Percentiles rank a stretch among this genome's conserved stretches.
Evolutionary conservation across 106 monocot species (phyloP).

Genomic region (Posidonia australis): DNA sequence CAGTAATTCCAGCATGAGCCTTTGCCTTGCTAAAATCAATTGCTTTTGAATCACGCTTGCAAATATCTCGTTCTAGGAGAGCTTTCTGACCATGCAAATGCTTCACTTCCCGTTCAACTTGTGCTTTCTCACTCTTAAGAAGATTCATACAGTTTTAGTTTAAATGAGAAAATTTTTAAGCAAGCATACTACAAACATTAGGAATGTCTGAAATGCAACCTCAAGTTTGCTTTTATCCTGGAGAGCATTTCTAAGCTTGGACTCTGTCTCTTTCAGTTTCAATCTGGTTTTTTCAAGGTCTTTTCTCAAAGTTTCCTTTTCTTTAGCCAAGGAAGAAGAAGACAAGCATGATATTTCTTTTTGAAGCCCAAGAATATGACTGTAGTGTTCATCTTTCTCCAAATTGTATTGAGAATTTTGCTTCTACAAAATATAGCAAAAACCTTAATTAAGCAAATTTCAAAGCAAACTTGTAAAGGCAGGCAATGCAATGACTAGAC

Average conservation of each 20-base stretch:
- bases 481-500: no score
- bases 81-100: conserved; percentile 48
- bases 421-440: conserved; percentile 34
- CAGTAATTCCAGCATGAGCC: conserved; percentile 12
- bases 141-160: neutral
- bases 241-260: conserved; percentile 69
- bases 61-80: conserved; percentile 65
- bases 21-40: conserved; percentile 38
- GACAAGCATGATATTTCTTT: conserved; percentile 58
- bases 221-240: conserved; percentile 90
- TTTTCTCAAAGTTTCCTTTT: conserved; percentile 75
- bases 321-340: conserved; percentile 48
- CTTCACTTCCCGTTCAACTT: conserved; percentile 62
- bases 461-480: no score
- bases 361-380: conserved; percentile 42
- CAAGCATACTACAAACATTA: neutral
- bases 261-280: conserved; percentile 82
- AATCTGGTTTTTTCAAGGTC: conserved; percentile 69
- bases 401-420: conserved; percentile 37
- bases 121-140: conserved; percentile 70
- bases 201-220: conserved; percentile 31
- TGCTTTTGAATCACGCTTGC: conserved; percentile 44
- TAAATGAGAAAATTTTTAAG: conserved; percentile 2
- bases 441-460: neutral
- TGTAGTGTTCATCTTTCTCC: conserved; percentile 64